These are phyloP conservation scores for Ceratocystis ficicola DNA, from an alignment of 2,329 filamentous ascomycete species.

Conservation along the genomic window DNA sequence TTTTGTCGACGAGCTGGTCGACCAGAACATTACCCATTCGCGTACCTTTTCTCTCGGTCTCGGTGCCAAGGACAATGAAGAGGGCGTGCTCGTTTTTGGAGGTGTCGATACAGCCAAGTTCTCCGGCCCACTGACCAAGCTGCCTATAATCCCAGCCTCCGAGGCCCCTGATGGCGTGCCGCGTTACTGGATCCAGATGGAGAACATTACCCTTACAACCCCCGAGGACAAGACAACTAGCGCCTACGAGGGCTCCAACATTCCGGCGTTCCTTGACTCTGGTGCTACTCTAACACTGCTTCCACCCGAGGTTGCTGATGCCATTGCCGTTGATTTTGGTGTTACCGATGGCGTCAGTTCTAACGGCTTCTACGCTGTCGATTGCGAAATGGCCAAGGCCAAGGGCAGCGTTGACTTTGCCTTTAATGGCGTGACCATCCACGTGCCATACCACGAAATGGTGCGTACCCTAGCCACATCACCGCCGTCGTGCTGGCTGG, in stretches of 20 bases:
- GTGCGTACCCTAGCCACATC: constrained; percentile 23
- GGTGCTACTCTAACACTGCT: constrained; percentile 58
- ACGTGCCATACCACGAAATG: constrained; percentile 40
- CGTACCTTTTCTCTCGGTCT: constrained; percentile 55
- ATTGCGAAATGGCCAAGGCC: constrained; percentile 34
- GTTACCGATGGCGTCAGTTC: constrained; percentile 29
- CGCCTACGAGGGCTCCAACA: constrained; percentile 30
- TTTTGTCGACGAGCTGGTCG: constrained; percentile 39
- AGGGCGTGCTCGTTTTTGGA: constrained; percentile 56
- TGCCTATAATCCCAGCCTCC: constrained; percentile 48
- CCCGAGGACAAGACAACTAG: constrained; percentile 28
- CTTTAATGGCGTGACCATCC: constrained; percentile 38
- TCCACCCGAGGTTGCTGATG: constrained; percentile 42
- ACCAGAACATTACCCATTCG: constrained; percentile 44
- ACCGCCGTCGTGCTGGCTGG: constrained; percentile 37
- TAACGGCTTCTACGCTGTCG: constrained; percentile 37
- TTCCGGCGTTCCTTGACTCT: constrained; percentile 56
- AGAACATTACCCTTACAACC: constrained; percentile 34
- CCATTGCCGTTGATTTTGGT: constrained; percentile 40
- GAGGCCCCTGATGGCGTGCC: constrained; percentile 44
- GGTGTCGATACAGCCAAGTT: constrained; percentile 56
- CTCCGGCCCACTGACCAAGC: constrained; percentile 42
- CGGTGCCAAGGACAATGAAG: constrained; percentile 46
- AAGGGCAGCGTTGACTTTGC: constrained; percentile 38
- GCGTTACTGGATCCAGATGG: constrained; percentile 42